These are phyloP conservation scores for Vararia minispora DNA, from an alignment of 768 basidiomycete genomes.

Conservation along the genomic window DNA sequence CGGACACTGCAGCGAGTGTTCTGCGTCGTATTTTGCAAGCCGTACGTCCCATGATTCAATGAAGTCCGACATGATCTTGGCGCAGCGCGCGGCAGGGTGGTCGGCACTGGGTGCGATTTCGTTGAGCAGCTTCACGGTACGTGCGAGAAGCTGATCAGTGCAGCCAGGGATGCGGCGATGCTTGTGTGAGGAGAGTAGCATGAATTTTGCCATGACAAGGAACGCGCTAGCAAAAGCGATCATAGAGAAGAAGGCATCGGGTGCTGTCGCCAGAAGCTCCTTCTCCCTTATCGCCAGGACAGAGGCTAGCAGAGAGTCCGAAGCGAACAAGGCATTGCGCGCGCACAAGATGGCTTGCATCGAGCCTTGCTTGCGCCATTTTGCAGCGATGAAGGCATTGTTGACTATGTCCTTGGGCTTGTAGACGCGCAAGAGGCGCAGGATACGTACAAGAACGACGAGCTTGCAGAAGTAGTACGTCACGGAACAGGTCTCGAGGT, in stretches of 20 bases:
- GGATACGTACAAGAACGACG: conserved; percentile 26
- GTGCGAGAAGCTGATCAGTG: conserved; percentile 9
- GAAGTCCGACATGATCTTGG: conserved; percentile 7
- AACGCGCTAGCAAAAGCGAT: conserved; percentile 32
- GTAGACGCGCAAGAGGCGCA: conserved; percentile 17
- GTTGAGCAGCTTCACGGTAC: conserved; percentile 6
- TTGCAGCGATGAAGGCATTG: too few species aligned
- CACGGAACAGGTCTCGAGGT: conserved; percentile 29
- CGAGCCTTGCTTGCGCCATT: too few species aligned
- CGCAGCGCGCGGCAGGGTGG: conserved; percentile 11
- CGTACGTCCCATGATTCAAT: conserved; percentile 9
- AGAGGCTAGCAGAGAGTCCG: conserved; percentile 27
- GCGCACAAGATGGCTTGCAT: too few species aligned
- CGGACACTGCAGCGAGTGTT: too few species aligned
- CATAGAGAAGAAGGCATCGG: conserved; percentile 31
- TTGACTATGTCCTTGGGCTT: too few species aligned
- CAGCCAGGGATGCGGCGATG: conserved; percentile 6
- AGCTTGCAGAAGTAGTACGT: conserved; percentile 31
- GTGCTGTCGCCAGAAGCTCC: conserved; percentile 27
- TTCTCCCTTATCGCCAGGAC: conserved; percentile 24
- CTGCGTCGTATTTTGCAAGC: background rate
- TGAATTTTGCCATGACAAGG: conserved; percentile 31
- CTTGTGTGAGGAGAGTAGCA: conserved; percentile 6
- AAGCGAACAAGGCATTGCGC: conserved; percentile 24
- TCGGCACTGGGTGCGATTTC: conserved; percentile 6